Evolutionary conservation across 2,329 filamentous ascomycete species (phyloP), one percentile per base, ranked within the genome.

Genomic region (Fusarium udum): DNA sequence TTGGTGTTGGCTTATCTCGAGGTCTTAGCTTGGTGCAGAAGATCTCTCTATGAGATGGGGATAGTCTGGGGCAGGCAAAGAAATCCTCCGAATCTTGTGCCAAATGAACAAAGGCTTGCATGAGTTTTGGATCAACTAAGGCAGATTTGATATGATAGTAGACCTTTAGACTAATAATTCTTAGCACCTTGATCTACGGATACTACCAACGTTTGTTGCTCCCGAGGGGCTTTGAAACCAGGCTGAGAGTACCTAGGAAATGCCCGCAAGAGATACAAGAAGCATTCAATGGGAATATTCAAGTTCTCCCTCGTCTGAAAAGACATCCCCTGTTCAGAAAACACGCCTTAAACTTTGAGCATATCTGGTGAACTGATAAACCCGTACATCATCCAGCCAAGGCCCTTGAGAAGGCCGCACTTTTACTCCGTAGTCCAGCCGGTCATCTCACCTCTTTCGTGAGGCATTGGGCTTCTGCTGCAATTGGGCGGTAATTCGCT

Each of bases 201-300:
- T 39, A 39, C 22, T 7, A 4, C 20, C 16, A 24, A 34, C 8
- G 22, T 14, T 49, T 51, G 15, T 34, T 14, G 4, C 31, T 20
- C 12, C 16, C 22, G 8, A 14, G 6, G 22, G n/a, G 11, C n/a
- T 4, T 20, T 24, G 10, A 16, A 32, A 49, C 15, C 13, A 36
- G 6, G 6, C 31, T 4, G 3, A 24, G 6, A 24, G 7, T n/a
- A 42, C 22, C 7, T 22, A 3, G 11, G 4, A 32, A 32, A 3
- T 3, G 15, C 11, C 11, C 7, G 5, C 6, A 26, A 24, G n/a
- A 26, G 16, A 20, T 24, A 8, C n/a, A 52, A 34, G 48, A 20
- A 24, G 16, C 31, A 34, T 22, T 2, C 4, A n/a, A 10, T 11
- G 4, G 6, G 9, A 22, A 11, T n/a, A n/a, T 5, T 7, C 4